These are phyloP conservation scores for Talaromyces amestolkiae DNA, from an alignment of 2,329 filamentous ascomycete species.

Conservation along the genomic window DNA sequence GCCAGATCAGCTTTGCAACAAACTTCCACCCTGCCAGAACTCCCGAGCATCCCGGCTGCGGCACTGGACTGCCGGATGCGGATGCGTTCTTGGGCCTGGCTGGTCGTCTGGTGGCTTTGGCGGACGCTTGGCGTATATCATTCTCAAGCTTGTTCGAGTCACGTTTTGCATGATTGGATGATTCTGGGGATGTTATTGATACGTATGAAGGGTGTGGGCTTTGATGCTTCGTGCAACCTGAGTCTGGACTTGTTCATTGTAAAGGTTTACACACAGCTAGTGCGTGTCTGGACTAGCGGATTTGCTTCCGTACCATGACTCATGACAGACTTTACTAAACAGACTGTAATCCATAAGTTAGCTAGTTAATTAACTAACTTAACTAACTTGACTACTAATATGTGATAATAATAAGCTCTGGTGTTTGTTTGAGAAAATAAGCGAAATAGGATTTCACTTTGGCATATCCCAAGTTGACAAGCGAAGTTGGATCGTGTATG, in stretches of 20 bases:
- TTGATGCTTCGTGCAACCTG: background rate
- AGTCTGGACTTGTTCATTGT: too few species aligned
- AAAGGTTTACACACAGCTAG: background rate
- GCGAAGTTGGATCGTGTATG: background rate
- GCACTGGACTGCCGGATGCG: constrained; percentile 9
- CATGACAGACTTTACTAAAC: background rate
- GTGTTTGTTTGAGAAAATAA: too few species aligned
- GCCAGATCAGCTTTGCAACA: background rate
- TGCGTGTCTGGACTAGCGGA: background rate
- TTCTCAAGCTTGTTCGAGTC: background rate
- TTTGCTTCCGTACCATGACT: background rate
- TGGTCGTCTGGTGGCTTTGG: background rate
- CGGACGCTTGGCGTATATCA: background rate
- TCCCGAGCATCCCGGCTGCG: constrained; percentile 6
- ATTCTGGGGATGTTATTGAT: background rate
- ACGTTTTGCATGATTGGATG: background rate
- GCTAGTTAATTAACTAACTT: too few species aligned
- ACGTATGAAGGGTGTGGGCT: background rate
- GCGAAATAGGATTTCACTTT: background rate
- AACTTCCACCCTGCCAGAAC: background rate
- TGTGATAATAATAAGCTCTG: too few species aligned
- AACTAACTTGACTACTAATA: too few species aligned
- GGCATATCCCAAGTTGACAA: background rate
- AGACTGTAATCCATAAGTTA: background rate
- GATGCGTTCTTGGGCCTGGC: background rate